Percentiles rank a stretch among this genome's conserved stretches.
phyloP scores from a whole-genome alignment of 805 yeast species.

The Candida tibetensis region DNA sequence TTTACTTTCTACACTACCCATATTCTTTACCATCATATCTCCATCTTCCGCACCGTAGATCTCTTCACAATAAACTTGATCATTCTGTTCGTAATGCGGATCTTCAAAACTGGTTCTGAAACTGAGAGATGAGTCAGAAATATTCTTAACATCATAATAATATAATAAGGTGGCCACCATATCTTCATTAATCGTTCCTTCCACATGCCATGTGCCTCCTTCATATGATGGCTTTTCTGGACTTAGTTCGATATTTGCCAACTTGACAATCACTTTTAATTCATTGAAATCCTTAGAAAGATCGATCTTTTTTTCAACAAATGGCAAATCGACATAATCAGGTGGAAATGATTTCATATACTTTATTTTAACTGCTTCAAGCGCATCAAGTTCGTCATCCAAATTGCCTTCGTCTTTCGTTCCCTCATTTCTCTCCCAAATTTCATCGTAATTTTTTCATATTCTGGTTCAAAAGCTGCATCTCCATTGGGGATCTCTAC shows the following conservation, averaged over 20 bases:
- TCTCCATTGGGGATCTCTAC: constrained; percentile 13
- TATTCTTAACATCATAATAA: constrained; percentile 41
- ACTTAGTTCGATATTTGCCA: constrained; percentile 40
- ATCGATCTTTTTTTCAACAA: constrained; percentile 12
- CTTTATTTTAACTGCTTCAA: not conserved
- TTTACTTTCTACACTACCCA: constrained; percentile 25
- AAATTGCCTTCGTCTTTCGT: not conserved
- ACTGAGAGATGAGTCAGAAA: constrained; percentile 29
- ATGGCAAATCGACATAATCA: constrained; percentile 3
- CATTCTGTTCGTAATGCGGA: constrained; percentile 36
- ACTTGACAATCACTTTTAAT: constrained; percentile 37
- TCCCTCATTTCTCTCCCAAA: too few species aligned
- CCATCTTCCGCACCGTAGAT: constrained; percentile 31
- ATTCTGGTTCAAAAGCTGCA: constrained; percentile 15
- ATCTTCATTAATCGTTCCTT: constrained; percentile 41
- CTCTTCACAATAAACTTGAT: constrained; percentile 19
- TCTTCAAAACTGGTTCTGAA: constrained; percentile 30
- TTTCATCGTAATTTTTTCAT: too few species aligned
- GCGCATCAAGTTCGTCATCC: not conserved
- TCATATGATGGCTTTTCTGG: constrained; percentile 37
- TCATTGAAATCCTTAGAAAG: constrained; percentile 13
- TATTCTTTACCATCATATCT: constrained; percentile 17
- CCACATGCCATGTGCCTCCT: constrained; percentile 46
- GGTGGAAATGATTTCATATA: constrained; percentile 1
- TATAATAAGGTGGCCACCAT: constrained; percentile 41